These are phyloP conservation scores for Spergularia bocconei DNA, from an alignment of 148 eudicot species.

Conservation along the genomic window DNA sequence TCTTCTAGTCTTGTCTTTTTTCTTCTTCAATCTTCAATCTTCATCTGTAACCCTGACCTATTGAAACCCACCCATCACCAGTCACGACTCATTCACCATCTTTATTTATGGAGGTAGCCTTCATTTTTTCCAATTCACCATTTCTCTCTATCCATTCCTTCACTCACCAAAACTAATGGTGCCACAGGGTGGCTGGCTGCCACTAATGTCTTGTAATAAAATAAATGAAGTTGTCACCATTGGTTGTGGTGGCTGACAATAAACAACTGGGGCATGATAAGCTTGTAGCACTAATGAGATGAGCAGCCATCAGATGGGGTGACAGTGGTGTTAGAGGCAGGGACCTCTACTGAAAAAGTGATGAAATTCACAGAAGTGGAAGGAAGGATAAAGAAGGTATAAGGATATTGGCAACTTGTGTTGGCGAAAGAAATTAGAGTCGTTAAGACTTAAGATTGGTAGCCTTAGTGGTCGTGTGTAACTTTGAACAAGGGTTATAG, in stretches of 20 bases:
- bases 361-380: background rate
- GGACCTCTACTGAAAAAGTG: background rate
- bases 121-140: background rate
- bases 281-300: background rate
- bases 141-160: too few relatives aligned
- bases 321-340: background rate
- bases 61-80: background rate
- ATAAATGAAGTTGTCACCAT: background rate
- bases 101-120: background rate
- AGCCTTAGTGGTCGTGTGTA: background rate
- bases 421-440: background rate
- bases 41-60: background rate
- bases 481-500: background rate
- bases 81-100: background rate
- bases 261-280: background rate
- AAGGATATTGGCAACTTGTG: background rate
- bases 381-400: background rate
- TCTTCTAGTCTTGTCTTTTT: background rate
- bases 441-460: background rate
- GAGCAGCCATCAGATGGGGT: background rate
- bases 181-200: background rate
- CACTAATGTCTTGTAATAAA: background rate
- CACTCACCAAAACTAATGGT: background rate
- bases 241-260: background rate
- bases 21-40: too few relatives aligned